These are phyloP conservation scores for Populus ilicifolia DNA, from an alignment of 345 rosid genomes.

Conservation along the genomic window DNA sequence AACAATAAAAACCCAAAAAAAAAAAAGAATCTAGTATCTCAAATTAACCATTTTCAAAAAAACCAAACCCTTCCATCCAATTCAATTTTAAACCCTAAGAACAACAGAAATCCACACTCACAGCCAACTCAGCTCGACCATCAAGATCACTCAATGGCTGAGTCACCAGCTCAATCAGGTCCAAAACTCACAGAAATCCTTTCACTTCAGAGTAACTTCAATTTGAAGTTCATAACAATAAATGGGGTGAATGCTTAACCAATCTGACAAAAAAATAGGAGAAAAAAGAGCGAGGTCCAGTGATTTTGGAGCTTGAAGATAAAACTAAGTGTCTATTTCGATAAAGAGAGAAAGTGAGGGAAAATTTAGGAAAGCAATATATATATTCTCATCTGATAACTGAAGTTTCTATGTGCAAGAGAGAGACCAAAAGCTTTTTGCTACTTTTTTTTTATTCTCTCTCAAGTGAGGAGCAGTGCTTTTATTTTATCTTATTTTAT, in stretches of 20 bases:
- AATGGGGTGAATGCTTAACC: background rate
- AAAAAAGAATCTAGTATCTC: constrained; percentile 4
- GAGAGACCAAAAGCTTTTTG: background rate
- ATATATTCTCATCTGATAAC: background rate
- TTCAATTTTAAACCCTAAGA: constrained; percentile 27
- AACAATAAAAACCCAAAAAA: background rate
- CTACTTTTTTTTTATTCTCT: background rate
- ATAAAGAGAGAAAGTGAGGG: background rate
- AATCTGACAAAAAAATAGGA: background rate
- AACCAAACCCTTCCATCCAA: constrained; percentile 38
- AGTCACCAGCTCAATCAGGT: background rate
- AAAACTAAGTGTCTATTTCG: background rate
- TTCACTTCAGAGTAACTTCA: background rate
- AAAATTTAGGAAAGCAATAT: background rate
- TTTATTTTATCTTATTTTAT: background rate
- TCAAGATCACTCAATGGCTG: constrained; percentile 13
- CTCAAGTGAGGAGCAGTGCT: background rate
- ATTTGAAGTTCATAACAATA: background rate
- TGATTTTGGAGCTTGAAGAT: constrained; percentile 3
- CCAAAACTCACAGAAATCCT: background rate
- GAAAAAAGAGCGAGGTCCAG: background rate
- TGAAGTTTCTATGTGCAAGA: background rate
- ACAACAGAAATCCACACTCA: constrained; percentile 16
- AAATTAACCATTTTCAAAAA: constrained; percentile 33
- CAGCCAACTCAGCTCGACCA: constrained; percentile 18